Evolutionary conservation across 768 basidiomycete genomes (phyloP), one percentile per base, ranked within the genome.

Genomic region (Agrocybe pediades): DNA sequence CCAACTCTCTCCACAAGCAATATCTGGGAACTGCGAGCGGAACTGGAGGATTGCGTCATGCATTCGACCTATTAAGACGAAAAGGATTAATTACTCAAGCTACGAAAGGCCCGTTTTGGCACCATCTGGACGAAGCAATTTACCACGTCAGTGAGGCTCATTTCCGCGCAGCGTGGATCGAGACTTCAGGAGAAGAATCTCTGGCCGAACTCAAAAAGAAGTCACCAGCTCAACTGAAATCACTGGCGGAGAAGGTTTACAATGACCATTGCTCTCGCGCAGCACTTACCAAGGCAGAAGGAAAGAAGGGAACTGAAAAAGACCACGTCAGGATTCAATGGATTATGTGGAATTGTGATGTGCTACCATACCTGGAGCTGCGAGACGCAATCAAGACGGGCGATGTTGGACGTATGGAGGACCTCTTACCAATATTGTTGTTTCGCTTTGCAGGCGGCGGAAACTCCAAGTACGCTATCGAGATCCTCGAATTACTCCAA

Each of bases 1-100:
- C 66, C 2, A 69, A 71, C 39, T 74, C 75, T 0, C 44, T 79
- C 0, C 71, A 78, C 51, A 68, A 72, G 40, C 77, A 79, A 50
- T 78, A 76, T 55, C 62, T 69, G 3, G 72, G 72, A 0, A 73
- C 72, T 0, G 43, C 59, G 7, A 50, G 51, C 16, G 61, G 64
- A 1, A 54, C 15, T 30, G 29, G 64, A 2, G 69, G 71, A 0
- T 53, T 74, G 4, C 42, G 55, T 13, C 66, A 71, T 1, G 69
- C 66, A 0, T 74, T 74, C 52, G 59, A 66, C 30, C 11, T 71
- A 0, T 55, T 74, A 2, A 36, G 63, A 15, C 55, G 62, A n/a
- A 73, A 68, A 54, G 69, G 69, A 2, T 53, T 76, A 0, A 48
- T 55, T 4, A 55, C 54, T 6, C 25, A 47, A 3, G 17, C 46